Base-by-base conservation (phyloP, 257 asterid genomes). In the Solanum phureja region DNA sequence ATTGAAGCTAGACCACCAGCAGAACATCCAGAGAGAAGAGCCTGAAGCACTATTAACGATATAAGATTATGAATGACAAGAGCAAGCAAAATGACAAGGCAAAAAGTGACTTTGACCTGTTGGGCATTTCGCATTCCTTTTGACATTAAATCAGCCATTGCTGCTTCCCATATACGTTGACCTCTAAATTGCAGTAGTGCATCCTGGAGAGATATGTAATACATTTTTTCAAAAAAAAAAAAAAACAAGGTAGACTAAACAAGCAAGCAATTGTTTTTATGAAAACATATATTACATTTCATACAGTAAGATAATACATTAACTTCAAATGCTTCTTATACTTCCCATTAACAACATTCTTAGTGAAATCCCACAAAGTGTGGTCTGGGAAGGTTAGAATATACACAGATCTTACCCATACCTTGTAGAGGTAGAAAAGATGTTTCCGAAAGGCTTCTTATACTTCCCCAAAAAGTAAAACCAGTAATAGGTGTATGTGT, bases 1-100 rank as follows among this genome's bases (percentile, higher is more conserved):
- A 94, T 94, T 11, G 94, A 87, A 72, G 96, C 96, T 72, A 94
- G 91, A 49, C 95, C 95, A 49, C 96, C 95, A 5, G 96, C 97
- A n/a, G 97, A 93, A 86, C 95, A 94, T 83, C 97, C 96, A 5
- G 94, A 88, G 37, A 92, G 95, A 89, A 94, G 93, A 74, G 94
- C 94, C 95, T 93, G 92, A 86, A 90, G 88, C 60, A 87, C 34
- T 42, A 46, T 3, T 46, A 69, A 34, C 24, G n/a, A 37, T 37
- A 62, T 87, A 72, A 86, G 75, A 73, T 37, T 49, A 71, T 33
- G 58, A 33, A 27, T 38, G 62, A 89, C 66, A 56, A 83, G 33
- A 83, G 56, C 42, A 85, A 3, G 24, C 35, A 4, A 81, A 31
- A 35, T 11, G 72, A 40, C 5, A 75, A 8, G 42, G 79, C 38